Conservation (phyloP, 1,284 basidiomycete species). For the Coriolopsis trogii region DNA sequence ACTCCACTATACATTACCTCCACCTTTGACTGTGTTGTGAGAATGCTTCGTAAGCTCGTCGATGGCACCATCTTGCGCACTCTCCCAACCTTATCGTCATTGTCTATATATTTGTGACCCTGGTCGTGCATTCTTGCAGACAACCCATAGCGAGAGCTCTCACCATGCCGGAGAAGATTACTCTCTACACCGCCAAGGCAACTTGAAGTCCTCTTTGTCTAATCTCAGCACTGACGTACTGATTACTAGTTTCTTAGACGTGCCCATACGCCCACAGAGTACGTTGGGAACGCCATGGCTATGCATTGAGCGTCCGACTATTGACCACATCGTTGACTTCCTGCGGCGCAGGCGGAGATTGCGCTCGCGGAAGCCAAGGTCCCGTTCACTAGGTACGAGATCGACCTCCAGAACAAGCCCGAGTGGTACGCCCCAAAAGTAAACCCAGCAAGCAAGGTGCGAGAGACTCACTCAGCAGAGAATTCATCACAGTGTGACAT, state of each 20-base stretch:
- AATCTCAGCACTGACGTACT: too few relatives aligned
- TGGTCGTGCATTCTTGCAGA: background rate
- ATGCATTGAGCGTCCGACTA: background rate
- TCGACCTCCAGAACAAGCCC: constrained; percentile 40
- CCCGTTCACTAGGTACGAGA: constrained; percentile 21
- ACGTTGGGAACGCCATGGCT: background rate
- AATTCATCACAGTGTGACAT: background rate
- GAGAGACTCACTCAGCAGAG: background rate
- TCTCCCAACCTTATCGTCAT: background rate
- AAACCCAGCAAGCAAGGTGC: constrained; percentile 42
- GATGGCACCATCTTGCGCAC: constrained; percentile 10
- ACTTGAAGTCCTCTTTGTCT: background rate
- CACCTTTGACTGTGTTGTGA: too few relatives aligned
- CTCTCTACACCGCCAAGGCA: constrained; percentile 14
- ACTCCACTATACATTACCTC: too few relatives aligned
- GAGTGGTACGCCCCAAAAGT: constrained; percentile 37
- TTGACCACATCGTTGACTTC: background rate
- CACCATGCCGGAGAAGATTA: constrained; percentile 8
- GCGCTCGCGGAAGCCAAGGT: constrained; percentile 25
- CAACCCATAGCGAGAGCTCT: background rate
- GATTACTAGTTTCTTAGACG: background rate
- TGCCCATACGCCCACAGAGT: constrained; percentile 14
- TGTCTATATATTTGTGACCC: background rate
- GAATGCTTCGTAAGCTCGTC: constrained; percentile 8
- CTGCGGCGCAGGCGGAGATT: constrained; percentile 11